Evolutionary conservation across 306 rosid genomes (phyloP).

Genomic region (Psophocarpus tetragonolobus): DNA sequence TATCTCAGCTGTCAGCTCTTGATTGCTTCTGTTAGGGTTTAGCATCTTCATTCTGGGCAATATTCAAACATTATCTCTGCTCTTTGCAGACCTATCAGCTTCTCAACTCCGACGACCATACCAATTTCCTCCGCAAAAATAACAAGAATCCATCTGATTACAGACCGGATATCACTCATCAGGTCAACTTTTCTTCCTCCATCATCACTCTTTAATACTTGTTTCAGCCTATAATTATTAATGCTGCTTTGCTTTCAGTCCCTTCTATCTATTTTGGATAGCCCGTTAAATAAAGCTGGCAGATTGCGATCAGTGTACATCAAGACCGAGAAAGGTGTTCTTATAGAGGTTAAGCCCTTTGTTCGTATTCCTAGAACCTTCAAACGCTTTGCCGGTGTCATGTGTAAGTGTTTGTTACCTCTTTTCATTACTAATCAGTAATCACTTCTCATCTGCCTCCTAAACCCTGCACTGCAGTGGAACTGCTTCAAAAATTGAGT

Average conservation of each 20-base stretch:
- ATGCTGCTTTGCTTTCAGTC: constrained; percentile 53
- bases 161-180: constrained; percentile 87
- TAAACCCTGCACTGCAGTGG: constrained; percentile 55
- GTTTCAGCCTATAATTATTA: background rate
- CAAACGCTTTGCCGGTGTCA: constrained; percentile 79
- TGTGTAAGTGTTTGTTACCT: constrained; percentile 60
- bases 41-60: too few relatives aligned
- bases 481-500: constrained; percentile 80
- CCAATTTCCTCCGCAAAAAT: constrained; percentile 61
- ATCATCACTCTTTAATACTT: background rate
- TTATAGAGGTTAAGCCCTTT: constrained; percentile 76
- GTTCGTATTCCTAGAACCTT: constrained; percentile 91
- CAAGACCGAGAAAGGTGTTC: constrained; percentile 76
- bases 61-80: too few relatives aligned
- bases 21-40: too few relatives aligned
- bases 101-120: constrained; percentile 81
- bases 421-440: background rate
- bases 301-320: constrained; percentile 76
- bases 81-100: constrained; percentile 66
- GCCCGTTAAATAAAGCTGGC: constrained; percentile 83
- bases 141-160: constrained; percentile 75
- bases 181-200: constrained; percentile 46
- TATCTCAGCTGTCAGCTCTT: too few relatives aligned
- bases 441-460: background rate
- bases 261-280: constrained; percentile 74